Conservation (phyloP, 2,329 filamentous ascomycete species). For the Microdochium paspali region DNA sequence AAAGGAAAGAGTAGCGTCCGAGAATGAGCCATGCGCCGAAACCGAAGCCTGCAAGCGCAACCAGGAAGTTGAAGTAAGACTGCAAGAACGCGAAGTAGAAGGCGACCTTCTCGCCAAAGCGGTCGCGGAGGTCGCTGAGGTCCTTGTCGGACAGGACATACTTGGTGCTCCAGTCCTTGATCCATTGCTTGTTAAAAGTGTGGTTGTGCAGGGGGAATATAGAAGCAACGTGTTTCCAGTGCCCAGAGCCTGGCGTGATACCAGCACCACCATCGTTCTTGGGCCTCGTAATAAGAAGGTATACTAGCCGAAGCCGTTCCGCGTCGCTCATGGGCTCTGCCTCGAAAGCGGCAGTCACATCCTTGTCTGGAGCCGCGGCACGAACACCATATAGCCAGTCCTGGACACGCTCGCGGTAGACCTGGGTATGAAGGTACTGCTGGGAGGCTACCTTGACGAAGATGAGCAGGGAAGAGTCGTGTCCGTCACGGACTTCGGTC, state of each 20-base stretch:
- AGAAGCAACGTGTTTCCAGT: constrained; percentile 64
- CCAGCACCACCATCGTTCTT: constrained; percentile 70
- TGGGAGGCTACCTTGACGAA: constrained; percentile 75
- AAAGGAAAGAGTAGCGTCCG: constrained; percentile 74
- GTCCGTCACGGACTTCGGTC: constrained; percentile 77
- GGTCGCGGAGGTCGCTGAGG: constrained; percentile 65
- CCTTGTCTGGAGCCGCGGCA: constrained; percentile 63
- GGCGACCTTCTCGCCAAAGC: constrained; percentile 75
- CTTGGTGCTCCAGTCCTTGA: constrained; percentile 66
- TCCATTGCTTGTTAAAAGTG: constrained; percentile 64
- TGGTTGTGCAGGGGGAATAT: constrained; percentile 76
- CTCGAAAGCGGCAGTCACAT: constrained; percentile 58
- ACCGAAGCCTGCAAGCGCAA: constrained; percentile 75
- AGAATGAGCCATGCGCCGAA: constrained; percentile 71
- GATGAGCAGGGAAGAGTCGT: constrained; percentile 65
- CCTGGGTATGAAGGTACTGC: constrained; percentile 64
- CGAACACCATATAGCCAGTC: constrained; percentile 92
- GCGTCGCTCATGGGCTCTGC: constrained; percentile 76
- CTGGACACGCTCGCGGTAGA: constrained; percentile 79
- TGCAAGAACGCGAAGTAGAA: constrained; percentile 96
- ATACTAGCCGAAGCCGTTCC: constrained; percentile 79
- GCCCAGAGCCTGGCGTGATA: constrained; percentile 57
- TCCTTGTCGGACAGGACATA: constrained; percentile 56
- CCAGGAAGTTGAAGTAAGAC: constrained; percentile 76
- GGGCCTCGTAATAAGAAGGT: constrained; percentile 71